Evolutionary conservation across 1,139 yeast genomes (phyloP).

Genomic region (Suhomyces wounanorum): DNA sequence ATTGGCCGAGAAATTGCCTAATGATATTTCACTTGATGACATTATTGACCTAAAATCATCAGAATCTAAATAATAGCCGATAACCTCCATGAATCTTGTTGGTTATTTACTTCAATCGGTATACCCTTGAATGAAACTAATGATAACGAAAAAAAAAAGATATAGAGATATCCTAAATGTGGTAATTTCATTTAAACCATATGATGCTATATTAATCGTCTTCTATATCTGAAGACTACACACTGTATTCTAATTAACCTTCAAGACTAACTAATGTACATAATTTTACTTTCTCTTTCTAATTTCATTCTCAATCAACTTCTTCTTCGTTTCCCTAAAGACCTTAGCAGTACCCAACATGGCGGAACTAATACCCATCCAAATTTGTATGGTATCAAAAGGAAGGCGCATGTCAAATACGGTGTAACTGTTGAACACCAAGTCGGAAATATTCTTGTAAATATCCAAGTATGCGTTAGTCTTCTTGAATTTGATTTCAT

Average conservation of each 20-base stretch:
- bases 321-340: constrained; percentile 42
- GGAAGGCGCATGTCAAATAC: constrained; percentile 45
- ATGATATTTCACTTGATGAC: constrained; percentile 34
- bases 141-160: background rate
- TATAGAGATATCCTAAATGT: background rate
- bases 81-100: too few species aligned
- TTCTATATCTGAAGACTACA: background rate
- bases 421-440: constrained; percentile 46
- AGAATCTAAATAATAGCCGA: background rate
- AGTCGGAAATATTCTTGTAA: constrained; percentile 44
- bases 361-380: constrained; percentile 52
- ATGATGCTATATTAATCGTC: background rate
- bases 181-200: background rate
- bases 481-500: constrained; percentile 41
- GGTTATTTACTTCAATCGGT: too few species aligned
- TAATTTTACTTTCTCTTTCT: constrained; percentile 9
- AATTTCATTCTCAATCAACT: constrained; percentile 23
- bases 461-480: constrained; percentile 44
- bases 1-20: constrained; percentile 46
- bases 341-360: constrained; percentile 41
- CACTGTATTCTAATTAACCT: background rate
- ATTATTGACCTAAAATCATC: constrained; percentile 17
- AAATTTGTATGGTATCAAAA: constrained; percentile 47
- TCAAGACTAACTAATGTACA: constrained; percentile 6
- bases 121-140: background rate